These are phyloP conservation scores for Pichia californica DNA, from an alignment of 805 yeast genomes.

Conservation along the genomic window DNA sequence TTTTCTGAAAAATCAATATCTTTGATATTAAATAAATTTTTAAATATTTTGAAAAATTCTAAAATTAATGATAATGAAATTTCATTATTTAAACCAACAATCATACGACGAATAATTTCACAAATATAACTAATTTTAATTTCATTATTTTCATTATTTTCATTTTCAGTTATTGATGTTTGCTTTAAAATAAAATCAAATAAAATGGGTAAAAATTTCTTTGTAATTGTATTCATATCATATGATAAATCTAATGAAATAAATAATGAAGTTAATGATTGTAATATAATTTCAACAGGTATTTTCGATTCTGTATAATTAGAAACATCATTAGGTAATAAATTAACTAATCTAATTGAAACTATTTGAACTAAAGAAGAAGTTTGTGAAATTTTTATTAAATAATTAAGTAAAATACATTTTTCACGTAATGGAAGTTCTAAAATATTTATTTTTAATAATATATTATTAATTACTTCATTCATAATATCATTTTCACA, in stretches of 20 bases:
- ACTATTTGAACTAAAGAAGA: constrained; percentile 8
- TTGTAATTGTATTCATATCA: constrained; percentile 4
- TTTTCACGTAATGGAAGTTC: background rate
- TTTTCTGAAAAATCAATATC: background rate
- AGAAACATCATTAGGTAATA: background rate
- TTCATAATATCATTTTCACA: constrained; percentile 7
- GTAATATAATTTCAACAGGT: constrained; percentile 4
- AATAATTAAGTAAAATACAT: constrained; percentile 6
- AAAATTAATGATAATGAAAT: background rate
- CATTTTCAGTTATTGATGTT: background rate
- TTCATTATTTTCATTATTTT: background rate
- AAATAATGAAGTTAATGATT: constrained; percentile 6
- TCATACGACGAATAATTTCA: constrained; percentile 6
- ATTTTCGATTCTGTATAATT: background rate
- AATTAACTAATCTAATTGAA: constrained; percentile 10
- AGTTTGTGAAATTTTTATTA: constrained; percentile 6
- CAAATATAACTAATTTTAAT: constrained; percentile 1
- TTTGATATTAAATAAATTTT: background rate
- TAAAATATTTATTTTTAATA: background rate
- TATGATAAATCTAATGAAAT: constrained; percentile 2
- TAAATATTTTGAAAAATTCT: constrained; percentile 2
- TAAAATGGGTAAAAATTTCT: constrained; percentile 7
- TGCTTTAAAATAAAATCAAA: background rate
- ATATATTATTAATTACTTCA: constrained; percentile 4
- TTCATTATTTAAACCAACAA: constrained; percentile 4